These are phyloP conservation scores for Plantago elongata DNA, from an alignment of 257 asterid genomes.

Conservation along the genomic window DNA sequence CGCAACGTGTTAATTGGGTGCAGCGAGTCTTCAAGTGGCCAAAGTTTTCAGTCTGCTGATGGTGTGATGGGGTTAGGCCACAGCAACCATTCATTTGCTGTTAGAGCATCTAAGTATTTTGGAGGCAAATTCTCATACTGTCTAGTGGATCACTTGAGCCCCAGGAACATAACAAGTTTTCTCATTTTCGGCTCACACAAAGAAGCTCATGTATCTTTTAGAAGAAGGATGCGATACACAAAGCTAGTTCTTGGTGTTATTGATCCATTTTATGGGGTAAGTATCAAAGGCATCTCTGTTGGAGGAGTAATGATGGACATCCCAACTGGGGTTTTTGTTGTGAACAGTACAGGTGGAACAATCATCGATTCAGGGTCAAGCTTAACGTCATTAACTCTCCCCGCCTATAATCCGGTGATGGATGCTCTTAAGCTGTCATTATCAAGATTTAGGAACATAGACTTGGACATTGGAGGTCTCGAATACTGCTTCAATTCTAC, in stretches of 20 bases:
- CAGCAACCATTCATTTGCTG: slow-evolving; percentile 44
- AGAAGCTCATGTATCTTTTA: neutral
- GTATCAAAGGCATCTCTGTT: slow-evolving; percentile 41
- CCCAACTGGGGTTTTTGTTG: slow-evolving; percentile 38
- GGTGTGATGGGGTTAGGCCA: slow-evolving; percentile 59
- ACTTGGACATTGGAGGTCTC: slow-evolving; percentile 31
- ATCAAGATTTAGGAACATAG: slow-evolving; percentile 17
- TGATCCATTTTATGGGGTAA: slow-evolving; percentile 38
- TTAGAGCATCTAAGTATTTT: slow-evolving; percentile 27
- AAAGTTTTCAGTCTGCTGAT: slow-evolving; percentile 30
- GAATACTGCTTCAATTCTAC: slow-evolving; percentile 54
- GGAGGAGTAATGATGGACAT: slow-evolving; percentile 36
- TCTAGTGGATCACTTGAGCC: slow-evolving; percentile 54
- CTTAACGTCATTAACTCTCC: slow-evolving; percentile 34
- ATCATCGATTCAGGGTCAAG: slow-evolving; percentile 53
- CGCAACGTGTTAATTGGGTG: slow-evolving; percentile 46
- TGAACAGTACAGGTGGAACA: slow-evolving; percentile 35
- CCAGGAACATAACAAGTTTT: slow-evolving; percentile 40
- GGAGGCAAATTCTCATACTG: slow-evolving; percentile 63
- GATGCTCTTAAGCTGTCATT: slow-evolving; percentile 31
- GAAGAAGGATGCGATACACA: slow-evolving; percentile 36
- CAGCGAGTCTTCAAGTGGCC: slow-evolving; percentile 33
- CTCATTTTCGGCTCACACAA: slow-evolving; percentile 40
- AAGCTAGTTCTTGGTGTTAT: slow-evolving; percentile 38
- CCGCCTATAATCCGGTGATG: slow-evolving; percentile 44